phyloP scores from a whole-genome alignment of 2,329 filamentous ascomycete genomes.

The Blastomyces parvus region DNA sequence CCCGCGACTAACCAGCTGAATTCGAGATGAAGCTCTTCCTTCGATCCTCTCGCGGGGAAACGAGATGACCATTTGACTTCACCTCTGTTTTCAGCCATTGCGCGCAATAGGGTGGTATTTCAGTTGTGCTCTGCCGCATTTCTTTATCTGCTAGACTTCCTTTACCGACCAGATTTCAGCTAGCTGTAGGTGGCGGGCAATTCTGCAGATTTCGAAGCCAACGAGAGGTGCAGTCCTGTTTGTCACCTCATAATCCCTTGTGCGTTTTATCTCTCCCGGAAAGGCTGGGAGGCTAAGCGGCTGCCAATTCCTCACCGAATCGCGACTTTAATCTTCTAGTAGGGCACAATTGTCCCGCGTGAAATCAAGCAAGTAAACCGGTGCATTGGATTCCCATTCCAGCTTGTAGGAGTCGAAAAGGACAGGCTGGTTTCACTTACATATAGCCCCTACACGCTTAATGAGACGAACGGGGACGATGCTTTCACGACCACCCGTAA shows the following conservation, averaged over 20 bases:
- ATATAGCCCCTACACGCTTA: neutral
- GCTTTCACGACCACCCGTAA: neutral
- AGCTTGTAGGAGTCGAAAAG: neutral
- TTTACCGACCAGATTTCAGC: neutral
- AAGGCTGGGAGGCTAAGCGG: neutral
- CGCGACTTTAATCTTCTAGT: neutral
- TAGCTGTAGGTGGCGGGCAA: neutral
- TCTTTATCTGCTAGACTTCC: too few species aligned
- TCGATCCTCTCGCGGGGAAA: neutral
- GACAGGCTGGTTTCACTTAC: neutral
- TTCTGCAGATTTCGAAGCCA: neutral
- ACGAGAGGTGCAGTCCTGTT: neutral
- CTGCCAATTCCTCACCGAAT: neutral
- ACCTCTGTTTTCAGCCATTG: neutral
- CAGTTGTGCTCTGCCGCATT: neutral
- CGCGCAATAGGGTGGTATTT: neutral
- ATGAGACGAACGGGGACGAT: neutral
- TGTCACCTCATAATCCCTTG: neutral
- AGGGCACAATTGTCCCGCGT: neutral
- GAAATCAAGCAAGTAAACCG: neutral
- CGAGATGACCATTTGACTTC: neutral
- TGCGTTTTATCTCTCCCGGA: neutral
- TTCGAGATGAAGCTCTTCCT: neutral
- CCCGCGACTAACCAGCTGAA: neutral
- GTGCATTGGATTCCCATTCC: neutral